Percentiles rank a stretch among this genome's conserved stretches.
Conservation (phyloP, 2,329 filamentous ascomycete species). For the Monilinia vaccinii-corymbosi region DNA sequence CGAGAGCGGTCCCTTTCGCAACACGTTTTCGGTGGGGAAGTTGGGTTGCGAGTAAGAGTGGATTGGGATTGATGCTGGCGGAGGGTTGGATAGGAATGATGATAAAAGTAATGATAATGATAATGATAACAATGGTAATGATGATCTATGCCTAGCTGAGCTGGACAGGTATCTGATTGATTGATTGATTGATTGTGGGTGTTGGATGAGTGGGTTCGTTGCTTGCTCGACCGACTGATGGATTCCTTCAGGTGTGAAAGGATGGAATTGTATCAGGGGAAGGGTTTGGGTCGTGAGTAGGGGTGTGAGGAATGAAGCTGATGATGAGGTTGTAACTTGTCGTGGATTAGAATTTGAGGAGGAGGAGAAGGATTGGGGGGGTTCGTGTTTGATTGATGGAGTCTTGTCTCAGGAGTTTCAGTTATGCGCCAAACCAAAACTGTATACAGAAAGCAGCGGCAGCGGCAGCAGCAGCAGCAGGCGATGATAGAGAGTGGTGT, state of each 20-base stretch:
- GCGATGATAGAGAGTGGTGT: no score
- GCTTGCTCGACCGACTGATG: no score
- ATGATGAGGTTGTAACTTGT: not conserved
- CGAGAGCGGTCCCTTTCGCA: not conserved
- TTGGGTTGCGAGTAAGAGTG: not conserved
- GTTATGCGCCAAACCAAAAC: conserved; percentile 6
- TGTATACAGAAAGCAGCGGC: no score
- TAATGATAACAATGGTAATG: no score
- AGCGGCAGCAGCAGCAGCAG: no score
- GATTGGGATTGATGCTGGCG: not conserved
- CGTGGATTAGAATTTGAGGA: not conserved
- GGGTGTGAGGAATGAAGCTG: not conserved
- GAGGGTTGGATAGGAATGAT: not conserved
- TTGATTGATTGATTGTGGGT: no score
- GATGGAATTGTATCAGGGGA: no score
- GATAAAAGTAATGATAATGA: not conserved
- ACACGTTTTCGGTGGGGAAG: conserved; percentile 7
- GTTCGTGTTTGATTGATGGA: conserved; percentile 4
- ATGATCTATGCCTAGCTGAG: no score
- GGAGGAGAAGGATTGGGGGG: not conserved
- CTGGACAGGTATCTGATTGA: no score
- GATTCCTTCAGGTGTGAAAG: not conserved
- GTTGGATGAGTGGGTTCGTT: no score
- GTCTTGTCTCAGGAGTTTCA: conserved; percentile 8
- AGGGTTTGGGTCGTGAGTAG: not conserved